phyloP scores from a whole-genome alignment of 495 filamentous ascomycete species.

The Talaromyces trachyspermus region DNA sequence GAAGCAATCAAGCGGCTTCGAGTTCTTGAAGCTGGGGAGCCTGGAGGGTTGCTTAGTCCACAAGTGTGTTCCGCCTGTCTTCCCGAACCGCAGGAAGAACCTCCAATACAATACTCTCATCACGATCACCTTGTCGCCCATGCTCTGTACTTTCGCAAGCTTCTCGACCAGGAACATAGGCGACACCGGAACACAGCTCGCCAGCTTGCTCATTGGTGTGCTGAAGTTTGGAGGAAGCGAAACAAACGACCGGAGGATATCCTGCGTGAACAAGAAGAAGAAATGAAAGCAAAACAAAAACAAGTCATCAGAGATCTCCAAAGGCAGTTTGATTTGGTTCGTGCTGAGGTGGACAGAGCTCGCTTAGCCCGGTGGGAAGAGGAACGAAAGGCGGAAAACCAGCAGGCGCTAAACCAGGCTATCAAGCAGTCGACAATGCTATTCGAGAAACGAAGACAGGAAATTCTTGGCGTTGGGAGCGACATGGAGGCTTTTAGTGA shows the following conservation, averaged over 20 bases:
- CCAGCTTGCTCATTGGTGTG: constrained; percentile 38
- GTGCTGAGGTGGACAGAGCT: constrained; percentile 62
- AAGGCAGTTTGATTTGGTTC: constrained; percentile 73
- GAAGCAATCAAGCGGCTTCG: constrained; percentile 46
- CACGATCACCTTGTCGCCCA: constrained; percentile 78
- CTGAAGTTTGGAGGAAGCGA: constrained; percentile 39
- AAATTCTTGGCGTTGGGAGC: constrained; percentile 37
- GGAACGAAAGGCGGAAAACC: constrained; percentile 72
- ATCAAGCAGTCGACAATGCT: constrained; percentile 60
- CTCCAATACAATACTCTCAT: constrained; percentile 72
- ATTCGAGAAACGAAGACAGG: constrained; percentile 48
- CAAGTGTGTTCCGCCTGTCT: constrained; percentile 66
- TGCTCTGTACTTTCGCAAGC: constrained; percentile 67
- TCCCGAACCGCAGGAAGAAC: constrained; percentile 68
- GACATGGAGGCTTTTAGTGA: constrained; percentile 18
- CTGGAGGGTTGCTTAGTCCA: constrained; percentile 65
- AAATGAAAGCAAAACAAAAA: constrained; percentile 52
- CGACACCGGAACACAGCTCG: constrained; percentile 52
- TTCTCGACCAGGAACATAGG: constrained; percentile 69
- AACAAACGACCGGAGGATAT: constrained; percentile 40
- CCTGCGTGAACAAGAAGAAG: constrained; percentile 40
- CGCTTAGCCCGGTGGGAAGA: constrained; percentile 75
- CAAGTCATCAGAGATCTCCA: constrained; percentile 62
- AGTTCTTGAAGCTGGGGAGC: constrained; percentile 61
- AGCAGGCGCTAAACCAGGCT: constrained; percentile 74